Base-by-base conservation (phyloP, 2,329 filamentous ascomycete species). In the Gremmenia infestans region DNA sequence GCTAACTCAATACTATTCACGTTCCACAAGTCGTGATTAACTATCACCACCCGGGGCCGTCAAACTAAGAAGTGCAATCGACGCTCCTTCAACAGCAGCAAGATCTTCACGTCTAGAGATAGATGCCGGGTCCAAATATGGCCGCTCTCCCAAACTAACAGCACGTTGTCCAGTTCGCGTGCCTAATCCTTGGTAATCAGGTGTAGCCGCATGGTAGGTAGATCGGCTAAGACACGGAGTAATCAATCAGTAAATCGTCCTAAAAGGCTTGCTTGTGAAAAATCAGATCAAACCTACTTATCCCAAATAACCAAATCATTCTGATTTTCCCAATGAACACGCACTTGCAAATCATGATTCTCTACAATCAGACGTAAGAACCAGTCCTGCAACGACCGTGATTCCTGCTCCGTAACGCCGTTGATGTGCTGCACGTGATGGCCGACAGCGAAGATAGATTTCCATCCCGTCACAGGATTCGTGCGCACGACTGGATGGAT, bases 381-480 rank as follows among this genome's bases (percentile, higher is more conserved):
- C 74, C 75, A 78, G 17, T 73, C 48, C 12, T 52, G 47, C 5
- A 58, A 6, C 56, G 35, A 64, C 36, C 80, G 74, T 9, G 76
- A 79, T 69, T 82, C 80, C 56, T 80, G 76, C 54, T 73, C 73
- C 14, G 75, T 77, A 3, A 82, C 66, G 15, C 76, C 79, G 59
- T 81, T 79, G 64, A 82, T 81, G 19, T 74, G 72, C 63, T 75
- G 75, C 6, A 77, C 77, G 68, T 80, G 79, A 15, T 75, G 76
- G 22, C 72, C 73, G 63, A 80, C 78, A n/a, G 78, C 52, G 53
- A 73, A 81, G 5, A 81, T 71, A 0, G 73, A 76, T 63, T 81
- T 81, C 79, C 80, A 82, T 0, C 80, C 80, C 2, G 79, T 82
- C 3, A 81, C 79, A 2, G 80, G 82, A 63, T 85, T 84, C 5